Evolutionary conservation across 768 basidiomycete species (phyloP).

Genomic region (Chalciporus chontae): DNA sequence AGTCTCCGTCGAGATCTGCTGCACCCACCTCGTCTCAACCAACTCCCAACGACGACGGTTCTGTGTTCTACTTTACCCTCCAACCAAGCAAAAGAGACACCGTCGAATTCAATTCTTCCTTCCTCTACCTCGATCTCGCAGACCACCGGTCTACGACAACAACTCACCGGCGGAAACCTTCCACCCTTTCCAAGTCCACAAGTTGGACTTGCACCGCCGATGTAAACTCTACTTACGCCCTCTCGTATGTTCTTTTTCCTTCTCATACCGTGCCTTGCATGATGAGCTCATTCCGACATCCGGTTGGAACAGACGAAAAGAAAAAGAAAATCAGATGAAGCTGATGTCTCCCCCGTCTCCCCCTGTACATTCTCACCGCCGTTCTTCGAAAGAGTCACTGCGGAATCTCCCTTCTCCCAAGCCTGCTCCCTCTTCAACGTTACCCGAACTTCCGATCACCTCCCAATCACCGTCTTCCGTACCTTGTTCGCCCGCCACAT

Average conservation of each 20-base stretch:
- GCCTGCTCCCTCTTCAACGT: constrained; percentile 51
- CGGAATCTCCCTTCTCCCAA: constrained; percentile 57
- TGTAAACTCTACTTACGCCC: constrained; percentile 9
- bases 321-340: constrained; percentile 28
- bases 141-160: constrained; percentile 44
- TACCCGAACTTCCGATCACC: constrained; percentile 42
- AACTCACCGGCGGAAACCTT: constrained; percentile 34
- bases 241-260: constrained; percentile 15
- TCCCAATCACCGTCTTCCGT: constrained; percentile 1
- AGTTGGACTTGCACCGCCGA: constrained; percentile 26
- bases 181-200: constrained; percentile 28
- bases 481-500: neutral
- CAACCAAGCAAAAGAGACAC: constrained; percentile 38
- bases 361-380: constrained; percentile 16
- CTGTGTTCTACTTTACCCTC: constrained; percentile 48
- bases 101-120: constrained; percentile 53
- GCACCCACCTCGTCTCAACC: neutral
- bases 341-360: constrained; percentile 10
- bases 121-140: constrained; percentile 67
- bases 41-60: constrained; percentile 20
- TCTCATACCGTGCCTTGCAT: neutral
- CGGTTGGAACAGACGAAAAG: constrained; percentile 15
- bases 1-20: neutral
- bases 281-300: neutral
- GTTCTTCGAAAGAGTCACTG: constrained; percentile 40